Conservation (phyloP, 139 green algal species). For the Yamagishiella unicocca region DNA sequence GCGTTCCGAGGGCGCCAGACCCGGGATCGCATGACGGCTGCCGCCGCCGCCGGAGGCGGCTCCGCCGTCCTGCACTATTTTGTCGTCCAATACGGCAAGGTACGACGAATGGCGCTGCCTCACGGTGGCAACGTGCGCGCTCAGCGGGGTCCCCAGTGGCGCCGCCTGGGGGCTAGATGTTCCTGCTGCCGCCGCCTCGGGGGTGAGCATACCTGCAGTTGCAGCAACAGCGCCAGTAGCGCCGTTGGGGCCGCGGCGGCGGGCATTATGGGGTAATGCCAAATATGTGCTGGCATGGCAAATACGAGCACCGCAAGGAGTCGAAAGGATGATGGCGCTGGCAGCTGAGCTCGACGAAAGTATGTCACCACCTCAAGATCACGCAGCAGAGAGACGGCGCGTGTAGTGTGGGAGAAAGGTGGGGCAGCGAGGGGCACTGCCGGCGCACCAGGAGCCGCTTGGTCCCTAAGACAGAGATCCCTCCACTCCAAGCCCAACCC, state of each 20-base stretch:
- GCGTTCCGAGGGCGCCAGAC: not conserved
- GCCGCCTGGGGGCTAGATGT: too few relatives aligned
- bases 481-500: not conserved
- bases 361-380: not conserved
- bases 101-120: not conserved
- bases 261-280: too few relatives aligned
- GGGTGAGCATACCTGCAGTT: not conserved
- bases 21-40: not conserved
- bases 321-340: not conserved
- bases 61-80: not conserved
- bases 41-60: not conserved
- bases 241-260: too few relatives aligned
- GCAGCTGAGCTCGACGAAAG: not conserved
- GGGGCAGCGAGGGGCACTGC: not conserved
- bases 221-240: not conserved
- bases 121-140: not conserved
- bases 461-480: not conserved
- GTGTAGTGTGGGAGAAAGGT: not conserved
- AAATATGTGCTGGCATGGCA: not conserved
- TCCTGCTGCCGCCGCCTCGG: not conserved
- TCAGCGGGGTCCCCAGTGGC: not conserved
- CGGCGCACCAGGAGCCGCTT: not conserved
- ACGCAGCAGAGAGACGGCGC: not conserved
- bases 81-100: slow-evolving; percentile 28
- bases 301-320: not conserved